Conservation (phyloP, 2,329 filamentous ascomycete genomes). For the Huntiella moniliformis region DNA sequence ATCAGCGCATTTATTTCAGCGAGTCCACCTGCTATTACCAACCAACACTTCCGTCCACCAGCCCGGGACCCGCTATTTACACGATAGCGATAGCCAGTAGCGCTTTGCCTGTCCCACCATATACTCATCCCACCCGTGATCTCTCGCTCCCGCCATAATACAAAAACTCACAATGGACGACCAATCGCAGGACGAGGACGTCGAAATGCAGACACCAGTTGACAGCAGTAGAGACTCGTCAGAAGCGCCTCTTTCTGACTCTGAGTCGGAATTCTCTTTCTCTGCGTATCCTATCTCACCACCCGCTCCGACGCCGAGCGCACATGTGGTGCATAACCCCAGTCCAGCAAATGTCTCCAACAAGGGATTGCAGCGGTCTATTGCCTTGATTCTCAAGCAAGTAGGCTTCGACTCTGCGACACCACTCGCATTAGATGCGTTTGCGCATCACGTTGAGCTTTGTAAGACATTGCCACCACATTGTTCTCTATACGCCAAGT, state of each 20-base stretch:
- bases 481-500: constrained; percentile 14
- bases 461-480: constrained; percentile 26
- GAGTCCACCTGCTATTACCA: no score
- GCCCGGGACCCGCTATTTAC: no score
- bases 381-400: constrained; percentile 35
- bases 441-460: constrained; percentile 34
- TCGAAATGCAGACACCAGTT: no score
- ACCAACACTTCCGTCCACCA: no score
- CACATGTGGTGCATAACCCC: not conserved
- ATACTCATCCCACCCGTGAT: no score
- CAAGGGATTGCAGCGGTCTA: constrained; percentile 32
- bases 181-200: no score
- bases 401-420: constrained; percentile 39
- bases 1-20: no score
- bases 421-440: constrained; percentile 38
- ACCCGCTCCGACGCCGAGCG: not conserved
- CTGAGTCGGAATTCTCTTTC: not conserved
- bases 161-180: no score
- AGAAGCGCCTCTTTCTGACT: not conserved
- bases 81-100: no score
- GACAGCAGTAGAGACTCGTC: no score
- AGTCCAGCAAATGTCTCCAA: constrained; percentile 14
- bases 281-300: not conserved
- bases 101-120: no score
- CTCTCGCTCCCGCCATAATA: no score